These are phyloP conservation scores for Anacardium occidentale DNA, from an alignment of 345 rosid genomes.

Conservation along the genomic window DNA sequence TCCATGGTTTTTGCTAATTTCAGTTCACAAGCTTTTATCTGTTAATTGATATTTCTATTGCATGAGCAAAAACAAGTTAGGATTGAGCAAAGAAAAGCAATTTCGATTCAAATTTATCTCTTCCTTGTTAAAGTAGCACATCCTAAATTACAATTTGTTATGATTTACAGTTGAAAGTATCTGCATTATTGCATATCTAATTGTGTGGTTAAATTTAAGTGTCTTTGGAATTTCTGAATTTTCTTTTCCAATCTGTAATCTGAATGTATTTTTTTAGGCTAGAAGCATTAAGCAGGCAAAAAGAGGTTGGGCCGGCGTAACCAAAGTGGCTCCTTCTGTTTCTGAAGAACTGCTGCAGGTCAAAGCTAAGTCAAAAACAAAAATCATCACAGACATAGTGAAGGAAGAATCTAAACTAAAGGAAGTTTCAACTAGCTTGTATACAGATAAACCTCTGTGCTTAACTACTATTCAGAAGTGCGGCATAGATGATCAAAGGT, in stretches of 20 bases:
- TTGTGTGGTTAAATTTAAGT: background rate
- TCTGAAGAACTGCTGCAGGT: conserved; percentile 23
- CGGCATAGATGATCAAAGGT: conserved; percentile 11
- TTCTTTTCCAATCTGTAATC: background rate
- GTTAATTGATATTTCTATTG: background rate
- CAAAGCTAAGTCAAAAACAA: conserved; percentile 26
- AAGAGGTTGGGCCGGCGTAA: conserved; percentile 36
- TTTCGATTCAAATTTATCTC: background rate
- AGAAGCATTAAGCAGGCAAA: conserved; percentile 44
- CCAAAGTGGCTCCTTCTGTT: conserved; percentile 44
- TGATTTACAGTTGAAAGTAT: background rate
- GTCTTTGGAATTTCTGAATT: background rate
- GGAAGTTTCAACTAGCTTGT: conserved; percentile 16
- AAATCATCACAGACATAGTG: conserved; percentile 16
- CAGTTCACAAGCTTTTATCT: background rate
- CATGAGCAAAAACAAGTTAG: background rate
- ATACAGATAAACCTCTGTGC: conserved; percentile 24
- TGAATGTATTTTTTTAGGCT: conserved; percentile 39
- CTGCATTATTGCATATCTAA: conserved; percentile 4
- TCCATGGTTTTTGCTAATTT: background rate
- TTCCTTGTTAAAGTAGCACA: background rate
- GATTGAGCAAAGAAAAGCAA: background rate
- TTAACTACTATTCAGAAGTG: conserved; percentile 15
- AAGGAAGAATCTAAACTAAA: conserved; percentile 20
- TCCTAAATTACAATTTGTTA: background rate